Conservation (phyloP, 1,284 basidiomycete species). For the Moesziomyces aphidis region DNA sequence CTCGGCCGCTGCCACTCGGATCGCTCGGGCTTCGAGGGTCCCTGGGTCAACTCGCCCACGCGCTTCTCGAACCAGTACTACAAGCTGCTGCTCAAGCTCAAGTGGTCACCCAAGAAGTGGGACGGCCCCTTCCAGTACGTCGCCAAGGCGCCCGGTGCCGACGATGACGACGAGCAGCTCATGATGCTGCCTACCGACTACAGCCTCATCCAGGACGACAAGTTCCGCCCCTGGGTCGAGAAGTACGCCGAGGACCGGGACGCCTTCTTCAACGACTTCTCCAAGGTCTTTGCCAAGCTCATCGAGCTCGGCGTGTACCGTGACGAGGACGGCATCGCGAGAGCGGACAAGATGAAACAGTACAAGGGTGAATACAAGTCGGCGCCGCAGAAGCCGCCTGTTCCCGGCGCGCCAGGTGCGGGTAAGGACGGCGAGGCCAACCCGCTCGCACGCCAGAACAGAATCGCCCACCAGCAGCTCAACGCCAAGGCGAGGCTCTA, state of each 20-base stretch:
- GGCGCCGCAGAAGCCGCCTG: conserved; percentile 60
- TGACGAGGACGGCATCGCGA: conserved; percentile 64
- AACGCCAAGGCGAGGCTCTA: conserved; percentile 42
- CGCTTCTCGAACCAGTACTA: conserved; percentile 65
- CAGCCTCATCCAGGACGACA: conserved; percentile 60
- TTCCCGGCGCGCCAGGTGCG: conserved; percentile 40
- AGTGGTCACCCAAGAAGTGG: conserved; percentile 72
- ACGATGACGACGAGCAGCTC: conserved; percentile 69
- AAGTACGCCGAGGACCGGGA: conserved; percentile 72
- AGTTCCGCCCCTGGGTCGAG: conserved; percentile 66
- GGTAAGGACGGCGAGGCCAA: conserved; percentile 53
- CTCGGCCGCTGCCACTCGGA: conserved; percentile 69
- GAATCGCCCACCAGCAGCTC: conserved; percentile 16
- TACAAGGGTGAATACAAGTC: conserved; percentile 61
- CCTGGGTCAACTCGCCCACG: conserved; percentile 65
- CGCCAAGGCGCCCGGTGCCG: conserved; percentile 62
- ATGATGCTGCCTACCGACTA: conserved; percentile 73
- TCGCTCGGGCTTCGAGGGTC: conserved; percentile 65
- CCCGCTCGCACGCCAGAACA: conserved; percentile 44
- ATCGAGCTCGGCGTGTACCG: conserved; percentile 68
- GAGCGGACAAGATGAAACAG: conserved; percentile 55
- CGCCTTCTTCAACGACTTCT: conserved; percentile 72
- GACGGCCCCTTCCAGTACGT: conserved; percentile 69
- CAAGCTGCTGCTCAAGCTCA: conserved; percentile 69
- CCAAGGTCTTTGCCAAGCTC: conserved; percentile 68